Evolutionary conservation across 345 rosid species (phyloP).

Genomic region (Hirschfeldia incana): DNA sequence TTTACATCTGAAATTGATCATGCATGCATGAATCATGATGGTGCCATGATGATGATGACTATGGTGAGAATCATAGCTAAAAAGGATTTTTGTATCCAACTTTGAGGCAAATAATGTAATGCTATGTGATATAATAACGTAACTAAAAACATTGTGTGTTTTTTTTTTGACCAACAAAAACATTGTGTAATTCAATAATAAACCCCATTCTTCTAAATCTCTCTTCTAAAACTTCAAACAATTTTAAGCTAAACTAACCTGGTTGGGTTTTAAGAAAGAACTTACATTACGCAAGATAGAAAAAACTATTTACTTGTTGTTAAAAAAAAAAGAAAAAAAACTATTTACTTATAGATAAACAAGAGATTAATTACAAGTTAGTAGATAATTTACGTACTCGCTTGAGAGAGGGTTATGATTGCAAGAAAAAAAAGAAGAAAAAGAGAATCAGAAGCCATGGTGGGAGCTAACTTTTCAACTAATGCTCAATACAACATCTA

Average conservation of each 20-base stretch:
- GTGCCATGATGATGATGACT: not conserved
- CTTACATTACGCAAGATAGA: not conserved
- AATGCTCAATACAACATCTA: not conserved
- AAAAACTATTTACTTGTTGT: not conserved
- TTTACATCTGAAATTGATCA: conserved; percentile 17
- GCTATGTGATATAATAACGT: not conserved
- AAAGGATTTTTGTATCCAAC: not conserved
- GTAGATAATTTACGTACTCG: conserved; percentile 15
- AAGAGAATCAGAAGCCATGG: conserved; percentile 21
- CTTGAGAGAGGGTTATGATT: conserved; percentile 14
- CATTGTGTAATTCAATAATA: not conserved
- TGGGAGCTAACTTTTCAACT: not conserved
- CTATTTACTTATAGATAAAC: not conserved
- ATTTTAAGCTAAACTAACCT: not conserved
- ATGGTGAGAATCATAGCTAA: not conserved
- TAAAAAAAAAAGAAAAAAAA: not conserved
- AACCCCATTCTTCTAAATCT: too few relatives aligned
- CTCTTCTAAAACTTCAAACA: too few relatives aligned
- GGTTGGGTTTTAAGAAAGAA: not conserved
- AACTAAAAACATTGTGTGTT: not conserved
- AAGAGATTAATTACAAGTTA: not conserved
- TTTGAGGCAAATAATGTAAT: not conserved
- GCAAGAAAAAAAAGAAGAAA: conserved; percentile 13
- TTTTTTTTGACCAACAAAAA: not conserved
- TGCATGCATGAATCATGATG: not conserved